Percentiles rank a stretch among this genome's conserved stretches.
Conservation (phyloP, 495 filamentous ascomycete genomes). For the Thozetella sp. region DNA sequence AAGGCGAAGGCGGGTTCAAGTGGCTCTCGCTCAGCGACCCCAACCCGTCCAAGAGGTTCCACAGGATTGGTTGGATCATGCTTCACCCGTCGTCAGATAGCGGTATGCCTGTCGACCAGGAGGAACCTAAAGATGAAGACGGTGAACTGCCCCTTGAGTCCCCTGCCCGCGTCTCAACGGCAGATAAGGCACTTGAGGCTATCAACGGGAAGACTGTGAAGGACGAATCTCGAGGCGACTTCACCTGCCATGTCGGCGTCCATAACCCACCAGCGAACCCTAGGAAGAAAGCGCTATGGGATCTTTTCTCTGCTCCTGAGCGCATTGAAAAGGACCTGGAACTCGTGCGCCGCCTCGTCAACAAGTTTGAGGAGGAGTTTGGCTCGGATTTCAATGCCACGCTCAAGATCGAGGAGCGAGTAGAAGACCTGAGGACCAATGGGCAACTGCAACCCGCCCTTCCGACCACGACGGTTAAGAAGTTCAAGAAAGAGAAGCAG, state of each 20-base stretch:
- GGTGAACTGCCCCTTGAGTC: conserved; percentile 35
- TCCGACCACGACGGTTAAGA: conserved; percentile 59
- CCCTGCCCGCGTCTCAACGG: conserved; percentile 50
- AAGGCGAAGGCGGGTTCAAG: conserved; percentile 83
- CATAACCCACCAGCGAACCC: conserved; percentile 85
- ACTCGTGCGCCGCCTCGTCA: conserved; percentile 72
- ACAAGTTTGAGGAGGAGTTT: conserved; percentile 81
- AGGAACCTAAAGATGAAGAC: conserved; percentile 63
- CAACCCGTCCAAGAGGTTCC: conserved; percentile 94
- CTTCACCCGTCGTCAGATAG: conserved; percentile 76
- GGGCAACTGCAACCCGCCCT: conserved; percentile 74
- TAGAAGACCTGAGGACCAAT: conserved; percentile 73
- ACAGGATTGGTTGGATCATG: conserved; percentile 99
- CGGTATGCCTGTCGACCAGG: conserved; percentile 58
- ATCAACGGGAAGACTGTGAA: conserved; percentile 97
- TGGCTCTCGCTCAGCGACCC: conserved; percentile 94
- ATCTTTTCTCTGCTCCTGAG: conserved; percentile 89
- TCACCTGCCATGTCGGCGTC: conserved; percentile 95
- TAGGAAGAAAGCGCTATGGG: conserved; percentile 96
- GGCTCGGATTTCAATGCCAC: conserved; percentile 71
- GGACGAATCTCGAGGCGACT: conserved; percentile 89
- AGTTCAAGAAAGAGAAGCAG: conserved; percentile 54
- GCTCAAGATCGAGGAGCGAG: conserved; percentile 79
- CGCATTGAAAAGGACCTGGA: conserved; percentile 83
- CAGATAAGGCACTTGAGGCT: conserved; percentile 84